These are phyloP conservation scores for Rhexocercosporidium sp. DNA, from an alignment of 2,329 filamentous ascomycete species.

Conservation along the genomic window DNA sequence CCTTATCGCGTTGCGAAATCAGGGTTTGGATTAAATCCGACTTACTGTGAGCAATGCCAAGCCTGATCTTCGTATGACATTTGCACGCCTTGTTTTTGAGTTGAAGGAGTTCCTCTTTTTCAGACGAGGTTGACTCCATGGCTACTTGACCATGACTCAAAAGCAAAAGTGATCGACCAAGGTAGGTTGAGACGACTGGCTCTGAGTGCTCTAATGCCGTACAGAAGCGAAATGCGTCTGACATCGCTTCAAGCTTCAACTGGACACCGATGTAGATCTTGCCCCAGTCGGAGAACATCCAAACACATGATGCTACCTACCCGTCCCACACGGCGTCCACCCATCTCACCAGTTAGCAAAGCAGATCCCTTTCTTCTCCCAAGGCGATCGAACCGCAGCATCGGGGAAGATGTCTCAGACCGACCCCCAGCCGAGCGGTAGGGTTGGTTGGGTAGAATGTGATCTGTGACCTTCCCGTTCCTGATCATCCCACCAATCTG, in stretches of 20 bases:
- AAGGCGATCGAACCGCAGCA: background rate
- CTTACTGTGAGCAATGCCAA: background rate
- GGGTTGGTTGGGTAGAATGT: background rate
- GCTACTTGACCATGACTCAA: background rate
- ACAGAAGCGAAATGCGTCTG: slow-evolving; percentile 16
- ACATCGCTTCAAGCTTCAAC: slow-evolving; percentile 7
- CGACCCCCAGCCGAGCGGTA: background rate
- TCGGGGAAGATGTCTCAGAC: slow-evolving; percentile 8
- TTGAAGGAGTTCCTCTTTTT: background rate
- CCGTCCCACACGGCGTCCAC: background rate
- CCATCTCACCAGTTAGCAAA: background rate
- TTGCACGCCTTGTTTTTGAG: background rate
- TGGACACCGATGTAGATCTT: slow-evolving; percentile 2
- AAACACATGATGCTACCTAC: slow-evolving; percentile 7
- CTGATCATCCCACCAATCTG: slow-evolving; percentile 12
- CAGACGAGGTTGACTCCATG: background rate
- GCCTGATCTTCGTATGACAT: background rate
- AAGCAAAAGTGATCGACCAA: slow-evolving; percentile 14
- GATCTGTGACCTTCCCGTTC: slow-evolving; percentile 10
- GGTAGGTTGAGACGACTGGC: slow-evolving; percentile 16
- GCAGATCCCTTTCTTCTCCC: slow-evolving; percentile 7
- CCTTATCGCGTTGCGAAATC: background rate
- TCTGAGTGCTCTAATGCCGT: slow-evolving; percentile 10
- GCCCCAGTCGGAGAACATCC: background rate
- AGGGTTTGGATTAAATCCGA: background rate